Conservation (phyloP, 2,329 filamentous ascomycete genomes). For the Colletotrichum magnum region DNA sequence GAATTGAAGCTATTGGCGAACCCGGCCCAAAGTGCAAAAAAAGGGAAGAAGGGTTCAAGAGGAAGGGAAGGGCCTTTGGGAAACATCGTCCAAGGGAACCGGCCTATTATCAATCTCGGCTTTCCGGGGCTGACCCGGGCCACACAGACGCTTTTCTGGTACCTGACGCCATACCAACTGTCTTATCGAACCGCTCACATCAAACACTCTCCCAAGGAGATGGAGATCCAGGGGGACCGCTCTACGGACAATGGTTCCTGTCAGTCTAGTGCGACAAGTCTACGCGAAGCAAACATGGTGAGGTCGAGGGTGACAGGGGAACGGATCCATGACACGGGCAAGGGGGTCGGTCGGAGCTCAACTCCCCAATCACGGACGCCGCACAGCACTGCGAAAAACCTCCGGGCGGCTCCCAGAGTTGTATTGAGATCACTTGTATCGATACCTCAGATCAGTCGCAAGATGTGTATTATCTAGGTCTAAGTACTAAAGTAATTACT, state of each 20-base stretch:
- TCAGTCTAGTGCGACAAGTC: conserved; percentile 23
- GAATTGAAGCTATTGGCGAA: conserved; percentile 7
- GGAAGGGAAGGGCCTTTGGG: background rate
- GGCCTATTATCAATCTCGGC: conserved; percentile 26
- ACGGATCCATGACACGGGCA: too few species aligned
- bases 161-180: background rate
- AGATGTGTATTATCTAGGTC: too few species aligned
- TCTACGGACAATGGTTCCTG: background rate
- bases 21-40: background rate
- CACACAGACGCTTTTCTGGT: conserved; percentile 14
- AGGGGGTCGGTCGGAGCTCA: too few species aligned
- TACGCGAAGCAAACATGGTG: conserved; percentile 3
- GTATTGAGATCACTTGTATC: too few species aligned
- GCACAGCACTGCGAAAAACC: background rate
- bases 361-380: conserved; percentile 11
- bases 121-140: conserved; percentile 4
- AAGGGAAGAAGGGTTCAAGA: background rate
- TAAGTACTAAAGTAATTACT: too few species aligned
- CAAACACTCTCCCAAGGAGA: conserved; percentile 26
- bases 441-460: too few species aligned
- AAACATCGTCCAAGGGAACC: background rate
- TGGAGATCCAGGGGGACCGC: conserved; percentile 10
- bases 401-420: background rate
- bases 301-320: too few species aligned
- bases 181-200: conserved; percentile 24